Evolutionary conservation across 495 filamentous ascomycete genomes (phyloP).

Genomic region (Podospora anserina): DNA sequence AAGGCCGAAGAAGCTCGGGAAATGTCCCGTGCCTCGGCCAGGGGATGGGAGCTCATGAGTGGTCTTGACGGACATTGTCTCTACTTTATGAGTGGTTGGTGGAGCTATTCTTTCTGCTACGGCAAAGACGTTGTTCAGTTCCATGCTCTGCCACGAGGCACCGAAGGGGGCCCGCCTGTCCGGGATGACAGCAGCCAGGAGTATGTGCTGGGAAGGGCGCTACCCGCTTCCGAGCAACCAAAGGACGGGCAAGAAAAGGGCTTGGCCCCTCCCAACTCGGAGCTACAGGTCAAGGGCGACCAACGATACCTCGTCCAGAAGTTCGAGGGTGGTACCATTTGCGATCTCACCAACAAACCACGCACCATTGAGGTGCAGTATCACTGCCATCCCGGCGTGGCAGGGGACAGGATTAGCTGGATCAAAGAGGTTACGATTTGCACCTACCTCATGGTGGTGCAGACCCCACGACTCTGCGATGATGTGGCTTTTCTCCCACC

Average conservation of each 20-base stretch:
- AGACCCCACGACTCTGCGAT: slow-evolving; percentile 88
- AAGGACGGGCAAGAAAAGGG: slow-evolving; percentile 10
- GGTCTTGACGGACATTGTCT: slow-evolving; percentile 85
- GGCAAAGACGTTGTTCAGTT: slow-evolving; percentile 85
- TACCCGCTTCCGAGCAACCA: slow-evolving; percentile 30
- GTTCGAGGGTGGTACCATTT: slow-evolving; percentile 79
- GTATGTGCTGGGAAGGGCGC: slow-evolving; percentile 68
- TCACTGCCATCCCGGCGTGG: slow-evolving; percentile 79
- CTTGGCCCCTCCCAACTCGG: slow-evolving; percentile 50
- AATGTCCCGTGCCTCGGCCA: slow-evolving; percentile 73
- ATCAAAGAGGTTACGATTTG: slow-evolving; percentile 96
- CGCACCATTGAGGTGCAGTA: slow-evolving; percentile 87
- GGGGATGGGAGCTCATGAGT: slow-evolving; percentile 85
- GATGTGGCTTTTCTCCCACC: slow-evolving; percentile 90
- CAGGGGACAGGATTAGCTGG: slow-evolving; percentile 79
- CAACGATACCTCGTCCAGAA: slow-evolving; percentile 88
- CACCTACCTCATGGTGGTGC: slow-evolving; percentile 90
- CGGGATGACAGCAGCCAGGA: slow-evolving; percentile 74
- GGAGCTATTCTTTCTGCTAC: slow-evolving; percentile 97
- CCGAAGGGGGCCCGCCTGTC: slow-evolving; percentile 61
- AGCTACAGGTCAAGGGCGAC: slow-evolving; percentile 77
- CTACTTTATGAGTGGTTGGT: slow-evolving; percentile 91
- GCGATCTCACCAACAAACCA: slow-evolving; percentile 83
- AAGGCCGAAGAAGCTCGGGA: slow-evolving; percentile 79
- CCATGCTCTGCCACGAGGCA: slow-evolving; percentile 69